These are phyloP conservation scores for Pleurotus djamor DNA, from an alignment of 768 basidiomycete species.

Conservation along the genomic window DNA sequence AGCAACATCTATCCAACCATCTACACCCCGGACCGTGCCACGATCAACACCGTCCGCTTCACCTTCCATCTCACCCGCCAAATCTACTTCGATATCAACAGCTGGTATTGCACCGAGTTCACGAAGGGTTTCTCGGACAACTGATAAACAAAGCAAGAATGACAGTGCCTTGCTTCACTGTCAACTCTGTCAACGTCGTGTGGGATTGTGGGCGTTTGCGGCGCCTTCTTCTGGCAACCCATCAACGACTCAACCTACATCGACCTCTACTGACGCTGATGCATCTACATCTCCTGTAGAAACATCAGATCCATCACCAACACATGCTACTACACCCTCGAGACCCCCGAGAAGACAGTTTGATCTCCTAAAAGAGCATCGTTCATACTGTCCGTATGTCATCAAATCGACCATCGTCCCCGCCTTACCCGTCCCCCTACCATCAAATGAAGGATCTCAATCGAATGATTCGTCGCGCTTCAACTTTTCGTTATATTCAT, in stretches of 20 bases:
- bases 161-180: slow-evolving; percentile 63
- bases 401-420: slow-evolving; percentile 67
- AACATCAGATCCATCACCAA: slow-evolving; percentile 5
- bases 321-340: slow-evolving; percentile 18
- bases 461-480: slow-evolving; percentile 9
- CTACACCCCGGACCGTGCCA: slow-evolving; percentile 12
- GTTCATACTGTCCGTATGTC: slow-evolving; percentile 85
- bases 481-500: slow-evolving; percentile 3
- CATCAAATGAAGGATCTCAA: slow-evolving; percentile 14
- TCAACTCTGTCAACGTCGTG: slow-evolving; percentile 69
- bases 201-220: slow-evolving; percentile 80
- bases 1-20: slow-evolving; percentile 28
- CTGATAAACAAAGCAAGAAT: slow-evolving; percentile 24
- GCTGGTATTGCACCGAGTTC: slow-evolving; percentile 18
- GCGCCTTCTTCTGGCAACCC: slow-evolving; percentile 43
- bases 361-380: slow-evolving; percentile 78
- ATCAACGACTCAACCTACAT: neutral
- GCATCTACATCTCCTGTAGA: neutral
- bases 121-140: slow-evolving; percentile 7
- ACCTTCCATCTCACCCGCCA: slow-evolving; percentile 12
- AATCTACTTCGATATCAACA: slow-evolving; percentile 14
- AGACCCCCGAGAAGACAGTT: slow-evolving; percentile 47
- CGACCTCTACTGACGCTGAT: neutral
- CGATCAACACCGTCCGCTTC: slow-evolving; percentile 14
- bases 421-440: slow-evolving; percentile 39